These are phyloP conservation scores for Sanghuangporus baumii DNA, from an alignment of 1,284 basidiomycete genomes.

Conservation along the genomic window DNA sequence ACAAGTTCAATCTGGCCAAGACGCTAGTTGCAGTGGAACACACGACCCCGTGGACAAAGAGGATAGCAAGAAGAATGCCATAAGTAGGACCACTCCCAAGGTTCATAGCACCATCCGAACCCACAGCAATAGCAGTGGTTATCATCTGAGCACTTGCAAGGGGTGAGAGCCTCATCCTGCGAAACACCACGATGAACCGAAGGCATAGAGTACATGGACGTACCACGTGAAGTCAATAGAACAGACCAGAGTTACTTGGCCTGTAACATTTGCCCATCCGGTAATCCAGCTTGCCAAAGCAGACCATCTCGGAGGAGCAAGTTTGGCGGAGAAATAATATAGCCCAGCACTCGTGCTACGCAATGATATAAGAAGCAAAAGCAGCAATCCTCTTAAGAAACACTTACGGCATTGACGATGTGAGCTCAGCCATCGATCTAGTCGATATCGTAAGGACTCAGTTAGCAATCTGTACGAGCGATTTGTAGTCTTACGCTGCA, in stretches of 20 bases:
- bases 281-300: conserved; percentile 70
- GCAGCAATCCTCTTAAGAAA: background rate
- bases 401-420: conserved; percentile 71
- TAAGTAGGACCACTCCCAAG: conserved; percentile 58
- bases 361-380: background rate
- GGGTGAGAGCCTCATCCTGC: background rate
- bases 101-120: conserved; percentile 44
- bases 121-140: conserved; percentile 60
- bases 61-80: conserved; percentile 58
- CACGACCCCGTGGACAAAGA: conserved; percentile 59
- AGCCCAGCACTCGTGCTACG: conserved; percentile 61
- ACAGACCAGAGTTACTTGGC: conserved; percentile 60
- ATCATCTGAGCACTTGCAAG: conserved; percentile 64
- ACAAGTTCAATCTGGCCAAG: conserved; percentile 61
- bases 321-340: conserved; percentile 69
- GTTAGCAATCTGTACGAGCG: too few species aligned
- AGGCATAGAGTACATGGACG: conserved; percentile 12
- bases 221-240: conserved; percentile 71
- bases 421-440: conserved; percentile 55
- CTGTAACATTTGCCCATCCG: conserved; percentile 58
- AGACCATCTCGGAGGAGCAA: conserved; percentile 54
- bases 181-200: background rate
- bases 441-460: conserved; percentile 16
- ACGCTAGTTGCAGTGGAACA: conserved; percentile 65
- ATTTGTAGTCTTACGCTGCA: conserved; percentile 35